Percentiles rank a stretch among this genome's conserved stretches.
Conservation (phyloP, 768 basidiomycete genomes). For the Podaxis carcinomalis region DNA sequence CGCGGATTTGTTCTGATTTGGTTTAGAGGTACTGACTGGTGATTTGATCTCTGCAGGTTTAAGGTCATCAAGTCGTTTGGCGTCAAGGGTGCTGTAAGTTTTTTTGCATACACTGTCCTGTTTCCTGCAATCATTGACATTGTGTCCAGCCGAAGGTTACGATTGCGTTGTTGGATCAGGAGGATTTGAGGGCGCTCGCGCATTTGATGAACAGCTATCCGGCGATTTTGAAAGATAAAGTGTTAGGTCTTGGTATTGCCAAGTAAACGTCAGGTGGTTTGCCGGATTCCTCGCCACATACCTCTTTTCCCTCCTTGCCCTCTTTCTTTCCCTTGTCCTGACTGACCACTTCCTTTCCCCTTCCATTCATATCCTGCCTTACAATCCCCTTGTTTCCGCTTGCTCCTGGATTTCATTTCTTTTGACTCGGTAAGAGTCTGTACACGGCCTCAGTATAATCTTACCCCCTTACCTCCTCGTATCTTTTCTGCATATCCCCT, state of each 20-base stretch:
- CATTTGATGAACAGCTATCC: constrained; percentile 89
- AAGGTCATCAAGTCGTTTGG: constrained; percentile 74
- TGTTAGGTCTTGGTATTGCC: constrained; percentile 25
- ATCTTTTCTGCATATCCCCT: background rate
- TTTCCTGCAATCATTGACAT: background rate
- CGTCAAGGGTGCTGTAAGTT: constrained; percentile 71
- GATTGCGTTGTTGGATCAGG: constrained; percentile 76
- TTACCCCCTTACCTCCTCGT: background rate
- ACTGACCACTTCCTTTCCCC: too few relatives aligned
- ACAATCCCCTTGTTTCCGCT: too few relatives aligned
- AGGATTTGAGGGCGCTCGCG: constrained; percentile 78
- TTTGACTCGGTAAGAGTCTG: too few relatives aligned
- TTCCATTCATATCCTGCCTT: too few relatives aligned
- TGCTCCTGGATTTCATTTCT: too few relatives aligned
- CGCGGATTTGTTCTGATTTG: constrained; percentile 17
- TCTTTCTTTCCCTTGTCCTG: background rate
- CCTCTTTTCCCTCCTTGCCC: background rate
- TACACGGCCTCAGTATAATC: background rate
- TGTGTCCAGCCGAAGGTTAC: constrained; percentile 71
- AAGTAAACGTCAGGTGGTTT: constrained; percentile 20
- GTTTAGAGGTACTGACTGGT: background rate
- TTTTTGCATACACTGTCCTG: background rate
- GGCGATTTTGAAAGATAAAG: constrained; percentile 77
- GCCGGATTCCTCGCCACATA: background rate
- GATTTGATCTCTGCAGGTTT: constrained; percentile 26